A percentile compares a stretch with the other conserved stretches of the same genome.
Evolutionary conservation across 2,329 filamentous ascomycete genomes (phyloP).

Genomic region (Boeremia lycopersici): DNA sequence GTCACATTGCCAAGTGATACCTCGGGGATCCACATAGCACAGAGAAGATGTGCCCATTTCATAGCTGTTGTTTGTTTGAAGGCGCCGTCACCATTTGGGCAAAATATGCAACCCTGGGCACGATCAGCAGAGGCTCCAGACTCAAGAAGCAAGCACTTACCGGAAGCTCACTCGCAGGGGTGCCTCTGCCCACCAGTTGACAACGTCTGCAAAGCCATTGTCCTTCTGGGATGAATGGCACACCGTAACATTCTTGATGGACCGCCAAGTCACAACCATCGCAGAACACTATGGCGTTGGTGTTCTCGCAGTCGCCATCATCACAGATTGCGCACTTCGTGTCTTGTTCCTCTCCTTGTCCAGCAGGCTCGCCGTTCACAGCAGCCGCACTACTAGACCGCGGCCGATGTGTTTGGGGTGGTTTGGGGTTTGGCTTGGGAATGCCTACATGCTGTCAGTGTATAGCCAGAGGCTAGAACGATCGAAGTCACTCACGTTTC

Average conservation of each 20-base stretch:
- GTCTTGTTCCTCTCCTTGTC: slow-evolving; percentile 86
- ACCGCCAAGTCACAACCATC: slow-evolving; percentile 97
- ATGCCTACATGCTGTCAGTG: slow-evolving; percentile 58
- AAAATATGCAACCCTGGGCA: slow-evolving; percentile 78
- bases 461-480: slow-evolving; percentile 8
- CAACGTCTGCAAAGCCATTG: slow-evolving; percentile 98
- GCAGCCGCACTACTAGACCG: slow-evolving; percentile 92
- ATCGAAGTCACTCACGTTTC: slow-evolving; percentile 63
- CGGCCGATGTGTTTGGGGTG: slow-evolving; percentile 90
- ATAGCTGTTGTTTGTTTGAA: slow-evolving; percentile 98
- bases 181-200: slow-evolving; percentile 89
- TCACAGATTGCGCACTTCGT: slow-evolving; percentile 98
- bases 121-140: slow-evolving; percentile 23
- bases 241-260: slow-evolving; percentile 98
- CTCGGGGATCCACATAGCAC: slow-evolving; percentile 98
- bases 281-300: slow-evolving; percentile 98
- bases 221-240: slow-evolving; percentile 97
- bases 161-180: slow-evolving; percentile 67
- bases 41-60: slow-evolving; percentile 95
- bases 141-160: slow-evolving; percentile 24
- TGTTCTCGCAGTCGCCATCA: slow-evolving; percentile 99
- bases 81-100: slow-evolving; percentile 93
- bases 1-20: slow-evolving; percentile 94
- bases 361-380: slow-evolving; percentile 88
- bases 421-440: slow-evolving; percentile 95